These are phyloP conservation scores for Chytriomyces confervae DNA, from an alignment of 192 early-diverging fungal species.

Conservation along the genomic window DNA sequence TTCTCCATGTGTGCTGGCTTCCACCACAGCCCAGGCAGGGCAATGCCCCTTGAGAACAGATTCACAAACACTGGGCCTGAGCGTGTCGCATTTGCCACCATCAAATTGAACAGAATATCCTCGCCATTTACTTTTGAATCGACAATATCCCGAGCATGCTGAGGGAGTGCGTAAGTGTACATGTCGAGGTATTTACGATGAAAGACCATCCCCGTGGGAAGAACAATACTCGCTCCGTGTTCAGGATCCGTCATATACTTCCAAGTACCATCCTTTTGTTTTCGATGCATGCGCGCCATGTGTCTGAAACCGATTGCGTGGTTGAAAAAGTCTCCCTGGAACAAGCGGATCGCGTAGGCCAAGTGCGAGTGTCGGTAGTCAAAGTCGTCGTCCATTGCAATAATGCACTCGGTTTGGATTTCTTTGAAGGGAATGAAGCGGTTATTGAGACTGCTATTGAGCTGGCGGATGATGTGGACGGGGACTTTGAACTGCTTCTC, in stretches of 20 bases:
- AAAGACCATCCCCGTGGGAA: conserved; percentile 43
- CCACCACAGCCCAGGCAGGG: conserved; percentile 31
- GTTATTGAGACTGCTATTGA: conserved; percentile 40
- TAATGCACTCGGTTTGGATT: conserved; percentile 43
- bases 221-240: conserved; percentile 31
- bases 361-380: conserved; percentile 43
- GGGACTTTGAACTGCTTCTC: conserved; percentile 21
- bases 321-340: conserved; percentile 36
- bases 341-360: conserved; percentile 35
- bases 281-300: conserved; percentile 32
- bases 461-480: conserved; percentile 33
- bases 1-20: conserved; percentile 28
- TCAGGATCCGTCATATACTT: conserved; percentile 15
- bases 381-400: conserved; percentile 49
- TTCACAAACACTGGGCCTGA: conserved; percentile 41
- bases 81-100: conserved; percentile 40
- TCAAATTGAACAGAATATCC: conserved; percentile 47
- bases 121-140: conserved; percentile 43
- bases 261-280: conserved; percentile 8
- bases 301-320: conserved; percentile 40
- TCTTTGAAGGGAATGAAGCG: conserved; percentile 39
- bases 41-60: conserved; percentile 15
- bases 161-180: conserved; percentile 33
- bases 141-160: conserved; percentile 31
- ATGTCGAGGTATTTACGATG: conserved; percentile 39